These are phyloP conservation scores for Amniculicola lignicola DNA, from an alignment of 495 filamentous ascomycete genomes.

Conservation along the genomic window DNA sequence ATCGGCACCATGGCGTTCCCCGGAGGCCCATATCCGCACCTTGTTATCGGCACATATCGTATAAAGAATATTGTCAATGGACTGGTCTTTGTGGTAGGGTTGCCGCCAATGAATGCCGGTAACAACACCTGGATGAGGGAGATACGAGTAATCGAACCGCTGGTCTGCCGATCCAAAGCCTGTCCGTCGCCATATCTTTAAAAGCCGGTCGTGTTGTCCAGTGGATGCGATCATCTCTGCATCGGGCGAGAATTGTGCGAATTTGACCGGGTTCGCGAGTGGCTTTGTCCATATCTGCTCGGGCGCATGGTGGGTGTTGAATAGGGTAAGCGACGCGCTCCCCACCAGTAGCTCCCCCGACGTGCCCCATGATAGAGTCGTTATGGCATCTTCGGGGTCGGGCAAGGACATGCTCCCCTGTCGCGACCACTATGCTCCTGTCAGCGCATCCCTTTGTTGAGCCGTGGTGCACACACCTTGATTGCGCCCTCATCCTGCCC, in stretches of 20 bases:
- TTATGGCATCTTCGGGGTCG: conserved; percentile 45
- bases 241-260: conserved; percentile 81
- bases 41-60: conserved; percentile 83
- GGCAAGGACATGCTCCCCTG: conserved; percentile 44
- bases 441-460: not conserved
- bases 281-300: conserved; percentile 68
- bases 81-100: conserved; percentile 71
- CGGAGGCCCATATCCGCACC: conserved; percentile 78
- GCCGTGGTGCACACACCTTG: conserved; percentile 49
- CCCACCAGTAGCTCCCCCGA: conserved; percentile 78
- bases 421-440: conserved; percentile 52
- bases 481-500: conserved; percentile 65
- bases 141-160: conserved; percentile 86
- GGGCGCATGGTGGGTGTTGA: conserved; percentile 50
- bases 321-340: conserved; percentile 67
- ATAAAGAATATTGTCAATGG: conserved; percentile 85
- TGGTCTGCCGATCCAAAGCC: conserved; percentile 81
- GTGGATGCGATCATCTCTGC: conserved; percentile 80
- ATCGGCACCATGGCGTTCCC: conserved; percentile 68
- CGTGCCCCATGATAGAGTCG: conserved; percentile 81
- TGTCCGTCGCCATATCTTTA: conserved; percentile 89
- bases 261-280: conserved; percentile 69
- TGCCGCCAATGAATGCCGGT: conserved; percentile 82
- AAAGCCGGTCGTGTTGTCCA: conserved; percentile 72
- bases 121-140: conserved; percentile 75